Conservation (phyloP, 2,329 filamentous ascomycete genomes). For the Aplosporella prunicola region DNA sequence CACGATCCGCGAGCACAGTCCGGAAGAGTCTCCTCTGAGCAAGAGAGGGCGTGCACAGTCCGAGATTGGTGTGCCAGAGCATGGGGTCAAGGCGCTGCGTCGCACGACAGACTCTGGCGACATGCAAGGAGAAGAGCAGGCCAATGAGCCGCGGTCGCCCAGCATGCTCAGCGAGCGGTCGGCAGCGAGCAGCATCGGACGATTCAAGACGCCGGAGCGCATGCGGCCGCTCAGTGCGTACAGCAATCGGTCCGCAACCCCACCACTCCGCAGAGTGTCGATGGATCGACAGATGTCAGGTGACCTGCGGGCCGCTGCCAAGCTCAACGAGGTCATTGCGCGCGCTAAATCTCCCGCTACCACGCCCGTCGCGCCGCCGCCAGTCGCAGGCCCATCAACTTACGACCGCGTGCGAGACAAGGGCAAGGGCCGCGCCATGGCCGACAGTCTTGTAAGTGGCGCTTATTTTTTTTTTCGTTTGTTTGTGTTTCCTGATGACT, state of each 20-base stretch:
- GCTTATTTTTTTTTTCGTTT: constrained; percentile 10
- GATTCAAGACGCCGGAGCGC: constrained; percentile 34
- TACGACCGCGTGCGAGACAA: constrained; percentile 75
- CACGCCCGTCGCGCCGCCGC: constrained; percentile 21
- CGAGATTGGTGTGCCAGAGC: constrained; percentile 35
- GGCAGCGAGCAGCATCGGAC: constrained; percentile 24
- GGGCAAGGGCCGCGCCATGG: constrained; percentile 78
- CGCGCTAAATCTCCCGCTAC: constrained; percentile 2
- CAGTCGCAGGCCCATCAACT: constrained; percentile 41
- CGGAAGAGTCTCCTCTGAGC: constrained; percentile 31
- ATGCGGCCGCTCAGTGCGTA: constrained; percentile 53
- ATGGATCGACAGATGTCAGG: constrained; percentile 61
- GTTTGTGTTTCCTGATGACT: constrained; percentile 14
- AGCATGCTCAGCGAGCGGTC: constrained; percentile 39
- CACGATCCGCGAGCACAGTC: constrained; percentile 43
- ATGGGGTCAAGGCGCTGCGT: constrained; percentile 32
- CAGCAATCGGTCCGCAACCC: constrained; percentile 51
- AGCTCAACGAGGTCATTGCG: constrained; percentile 41
- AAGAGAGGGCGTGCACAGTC: constrained; percentile 34
- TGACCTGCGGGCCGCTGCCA: constrained; percentile 62
- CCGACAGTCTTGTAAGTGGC: constrained; percentile 82
- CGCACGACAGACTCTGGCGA: constrained; percentile 10
- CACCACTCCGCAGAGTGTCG: constrained; percentile 61
- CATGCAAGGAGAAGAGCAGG: constrained; percentile 28
- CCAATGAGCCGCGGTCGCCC: constrained; percentile 18